A percentile compares a stretch with the other conserved stretches of the same genome.
phyloP scores from a whole-genome alignment of 257 asterid species.

The Linderniella brevidens region DNA sequence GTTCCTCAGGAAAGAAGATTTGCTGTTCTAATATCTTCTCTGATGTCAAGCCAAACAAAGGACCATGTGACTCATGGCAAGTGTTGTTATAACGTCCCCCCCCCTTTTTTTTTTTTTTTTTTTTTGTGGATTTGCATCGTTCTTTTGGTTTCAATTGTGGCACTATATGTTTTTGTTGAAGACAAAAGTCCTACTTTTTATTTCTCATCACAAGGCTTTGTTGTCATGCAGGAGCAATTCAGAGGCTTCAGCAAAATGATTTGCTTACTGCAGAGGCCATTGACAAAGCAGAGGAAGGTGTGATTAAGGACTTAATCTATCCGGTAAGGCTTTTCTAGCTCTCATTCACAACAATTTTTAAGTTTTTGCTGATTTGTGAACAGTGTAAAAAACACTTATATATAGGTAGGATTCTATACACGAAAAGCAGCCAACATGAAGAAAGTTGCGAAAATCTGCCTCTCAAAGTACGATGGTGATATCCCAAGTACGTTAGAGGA shows the following conservation, averaged over 20 bases:
- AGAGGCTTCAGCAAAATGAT: constrained; percentile 62
- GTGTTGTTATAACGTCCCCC: constrained; percentile 13
- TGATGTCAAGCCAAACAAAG: constrained; percentile 92
- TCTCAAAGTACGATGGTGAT: constrained; percentile 55
- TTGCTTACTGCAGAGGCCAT: constrained; percentile 72
- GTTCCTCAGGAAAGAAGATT: constrained; percentile 75
- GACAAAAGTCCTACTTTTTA: background rate
- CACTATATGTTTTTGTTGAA: background rate
- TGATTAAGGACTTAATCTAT: constrained; percentile 59
- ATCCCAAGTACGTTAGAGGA: constrained; percentile 78
- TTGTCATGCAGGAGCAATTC: constrained; percentile 66
- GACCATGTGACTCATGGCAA: constrained; percentile 87
- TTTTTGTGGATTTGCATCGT: background rate
- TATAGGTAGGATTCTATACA: constrained; percentile 89
- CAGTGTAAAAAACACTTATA: too few relatives aligned
- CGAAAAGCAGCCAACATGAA: constrained; percentile 90
- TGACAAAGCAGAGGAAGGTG: constrained; percentile 46
- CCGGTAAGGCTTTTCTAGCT: constrained; percentile 30
- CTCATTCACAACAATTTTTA: too few relatives aligned
- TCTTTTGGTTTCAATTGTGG: background rate
- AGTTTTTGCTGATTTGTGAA: too few relatives aligned
- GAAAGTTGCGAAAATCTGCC: constrained; percentile 71
- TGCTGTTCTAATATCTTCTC: constrained; percentile 76
- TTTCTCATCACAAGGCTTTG: background rate
- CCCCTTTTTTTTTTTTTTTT: too few relatives aligned